Evolutionary conservation across 352 stramenopile species (phyloP), one percentile per base, ranked within the genome.

Genomic region (Globisporangium polare): DNA sequence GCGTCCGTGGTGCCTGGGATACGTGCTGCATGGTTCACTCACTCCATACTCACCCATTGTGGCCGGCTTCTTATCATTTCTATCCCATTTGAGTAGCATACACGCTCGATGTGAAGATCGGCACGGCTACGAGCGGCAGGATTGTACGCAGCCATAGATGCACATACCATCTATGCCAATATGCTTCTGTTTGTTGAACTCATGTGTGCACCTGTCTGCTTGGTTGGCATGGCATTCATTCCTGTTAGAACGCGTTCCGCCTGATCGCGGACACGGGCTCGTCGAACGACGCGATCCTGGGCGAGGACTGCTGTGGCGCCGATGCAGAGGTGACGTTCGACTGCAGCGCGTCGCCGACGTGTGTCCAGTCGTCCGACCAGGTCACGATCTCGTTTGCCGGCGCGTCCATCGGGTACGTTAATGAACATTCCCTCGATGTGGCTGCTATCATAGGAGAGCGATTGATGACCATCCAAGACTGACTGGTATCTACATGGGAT

Each of bases 241-340:
- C 20, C 0, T 7, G 22, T 24, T 41, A 91, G 83, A 89, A 88
- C n/a, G 74, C 72, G 4, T 95, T 91, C 54, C 75, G 76, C 45
- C 55, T 95, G 15, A 89, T 95, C 42, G 78, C 82, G 49, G 86
- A 95, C 69, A 95, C 86, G 0, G 86, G 86, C 2, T 95, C 86
- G n/a, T 90, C 83, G 10, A 95, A 92, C 47, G 78, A 88, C 37
- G 86, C 86, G 1, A 73, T 93, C 31, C 72, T 92, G 5, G 78
- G 83, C 18, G 24, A 68, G 9, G 69, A 69, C 39, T 95, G 86
- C 69, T 95, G 86, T 42, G 80, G 70, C 0, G 61, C 56, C 1
- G 63, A 68, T 22, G 75, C 75, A 6, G 43, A 76, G 1, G 69
- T 78, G 20, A 84, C 77, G n/a, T 95, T 86, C 67, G 80, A 68